Conservation (phyloP, 805 yeast species). For the Sugiyamaella valdiviana region DNA sequence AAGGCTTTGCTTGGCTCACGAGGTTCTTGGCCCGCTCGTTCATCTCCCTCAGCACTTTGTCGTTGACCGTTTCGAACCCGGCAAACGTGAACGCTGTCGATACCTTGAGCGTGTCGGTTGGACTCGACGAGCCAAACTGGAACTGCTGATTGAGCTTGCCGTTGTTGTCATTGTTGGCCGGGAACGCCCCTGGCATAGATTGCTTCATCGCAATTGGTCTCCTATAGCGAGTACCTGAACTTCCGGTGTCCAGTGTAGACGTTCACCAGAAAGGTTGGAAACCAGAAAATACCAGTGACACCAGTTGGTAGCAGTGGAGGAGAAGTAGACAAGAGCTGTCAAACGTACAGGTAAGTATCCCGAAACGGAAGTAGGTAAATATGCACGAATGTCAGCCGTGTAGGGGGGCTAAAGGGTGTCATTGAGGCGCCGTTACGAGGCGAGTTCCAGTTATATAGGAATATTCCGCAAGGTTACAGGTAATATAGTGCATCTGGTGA, state of each 20-base stretch:
- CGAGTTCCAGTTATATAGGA: too few relatives aligned
- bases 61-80: constrained; percentile 32
- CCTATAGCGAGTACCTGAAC: not conserved
- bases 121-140: not conserved
- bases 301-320: too few relatives aligned
- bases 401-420: not conserved
- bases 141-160: not conserved
- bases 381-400: not conserved
- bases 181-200: not conserved
- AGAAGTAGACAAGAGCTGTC: too few relatives aligned
- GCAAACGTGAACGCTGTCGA: constrained; percentile 18
- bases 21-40: constrained; percentile 27
- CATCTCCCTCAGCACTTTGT: constrained; percentile 31
- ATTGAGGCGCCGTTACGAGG: too few relatives aligned
- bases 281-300: too few relatives aligned
- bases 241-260: not conserved
- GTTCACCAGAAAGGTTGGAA: not conserved
- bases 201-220: not conserved
- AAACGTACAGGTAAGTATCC: too few relatives aligned
- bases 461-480: too few relatives aligned
- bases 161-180: not conserved
- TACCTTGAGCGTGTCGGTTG: constrained; percentile 7
- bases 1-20: constrained; percentile 1
- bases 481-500: too few relatives aligned
- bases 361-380: not conserved